A percentile compares a stretch with the other conserved stretches of the same genome.
phyloP scores from a whole-genome alignment of 352 stramenopile species.

The Thraustotheca clavata region DNA sequence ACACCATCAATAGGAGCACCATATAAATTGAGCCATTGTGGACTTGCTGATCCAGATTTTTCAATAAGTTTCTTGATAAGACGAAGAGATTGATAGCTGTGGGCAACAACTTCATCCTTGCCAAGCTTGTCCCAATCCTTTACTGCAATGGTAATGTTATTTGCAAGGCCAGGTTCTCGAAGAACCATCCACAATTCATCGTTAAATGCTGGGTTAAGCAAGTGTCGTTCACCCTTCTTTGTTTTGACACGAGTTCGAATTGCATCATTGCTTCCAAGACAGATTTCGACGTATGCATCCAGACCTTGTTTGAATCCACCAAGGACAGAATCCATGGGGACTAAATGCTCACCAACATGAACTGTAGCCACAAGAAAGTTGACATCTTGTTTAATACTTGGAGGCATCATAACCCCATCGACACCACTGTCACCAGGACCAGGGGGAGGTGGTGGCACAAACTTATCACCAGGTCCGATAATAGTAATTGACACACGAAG shows the following conservation, averaged over 20 bases:
- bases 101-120: constrained; percentile 59
- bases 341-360: constrained; percentile 60
- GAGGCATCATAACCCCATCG: constrained; percentile 70
- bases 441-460: constrained; percentile 58
- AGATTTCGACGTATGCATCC: constrained; percentile 62
- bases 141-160: constrained; percentile 59
- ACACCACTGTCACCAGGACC: constrained; percentile 31
- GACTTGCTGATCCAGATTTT: constrained; percentile 27
- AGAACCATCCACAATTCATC: constrained; percentile 74
- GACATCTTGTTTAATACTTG: constrained; percentile 58
- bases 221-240: constrained; percentile 60
- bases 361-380: constrained; percentile 64
- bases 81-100: constrained; percentile 64
- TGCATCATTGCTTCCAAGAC: constrained; percentile 43
- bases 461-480: constrained; percentile 79
- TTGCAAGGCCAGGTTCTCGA: constrained; percentile 65
- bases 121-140: constrained; percentile 77
- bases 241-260: constrained; percentile 67
- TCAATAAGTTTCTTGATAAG: constrained; percentile 53
- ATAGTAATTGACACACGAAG: constrained; percentile 82
- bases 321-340: constrained; percentile 55
- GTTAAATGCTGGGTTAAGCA: constrained; percentile 64
- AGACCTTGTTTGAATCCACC: constrained; percentile 50
- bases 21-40: constrained; percentile 77
- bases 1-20: constrained; percentile 50